Conservation (phyloP, 306 rosid species). For the Prunus campanulata region DNA sequence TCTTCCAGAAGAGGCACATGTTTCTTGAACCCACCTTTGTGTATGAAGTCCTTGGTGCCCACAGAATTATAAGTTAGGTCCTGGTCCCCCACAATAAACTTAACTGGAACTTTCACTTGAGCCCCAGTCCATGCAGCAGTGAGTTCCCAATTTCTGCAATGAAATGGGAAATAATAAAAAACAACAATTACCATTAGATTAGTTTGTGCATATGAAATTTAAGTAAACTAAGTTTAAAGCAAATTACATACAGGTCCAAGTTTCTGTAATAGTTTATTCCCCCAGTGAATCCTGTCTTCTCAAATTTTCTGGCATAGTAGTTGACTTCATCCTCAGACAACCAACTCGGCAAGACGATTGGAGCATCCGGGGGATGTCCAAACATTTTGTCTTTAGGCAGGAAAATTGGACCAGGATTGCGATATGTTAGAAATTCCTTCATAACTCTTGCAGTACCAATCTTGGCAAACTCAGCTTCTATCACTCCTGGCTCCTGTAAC, state of each 20-base stretch:
- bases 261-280: slow-evolving; percentile 68
- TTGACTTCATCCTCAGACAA: slow-evolving; percentile 60
- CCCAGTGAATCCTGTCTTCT: slow-evolving; percentile 68
- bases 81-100: slow-evolving; percentile 73
- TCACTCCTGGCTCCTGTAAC: slow-evolving; percentile 63
- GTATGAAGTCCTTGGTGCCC: slow-evolving; percentile 62
- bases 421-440: slow-evolving; percentile 55
- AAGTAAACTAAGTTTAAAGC: background rate
- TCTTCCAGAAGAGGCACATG: slow-evolving; percentile 68
- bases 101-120: slow-evolving; percentile 59
- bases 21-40: slow-evolving; percentile 72
- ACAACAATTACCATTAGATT: no score
- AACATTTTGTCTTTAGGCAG: slow-evolving; percentile 56
- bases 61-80: slow-evolving; percentile 59
- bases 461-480: slow-evolving; percentile 70
- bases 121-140: slow-evolving; percentile 67
- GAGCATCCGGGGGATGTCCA: slow-evolving; percentile 41
- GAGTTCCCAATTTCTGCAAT: slow-evolving; percentile 79
- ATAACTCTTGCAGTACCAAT: slow-evolving; percentile 59
- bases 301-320: slow-evolving; percentile 50
- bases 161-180: background rate
- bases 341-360: slow-evolving; percentile 62
- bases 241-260: slow-evolving; percentile 51
- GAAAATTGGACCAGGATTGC: slow-evolving; percentile 55
- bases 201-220: background rate